Conservation (phyloP, 768 basidiomycete genomes). For the Psilocybe subaeruginosa region DNA sequence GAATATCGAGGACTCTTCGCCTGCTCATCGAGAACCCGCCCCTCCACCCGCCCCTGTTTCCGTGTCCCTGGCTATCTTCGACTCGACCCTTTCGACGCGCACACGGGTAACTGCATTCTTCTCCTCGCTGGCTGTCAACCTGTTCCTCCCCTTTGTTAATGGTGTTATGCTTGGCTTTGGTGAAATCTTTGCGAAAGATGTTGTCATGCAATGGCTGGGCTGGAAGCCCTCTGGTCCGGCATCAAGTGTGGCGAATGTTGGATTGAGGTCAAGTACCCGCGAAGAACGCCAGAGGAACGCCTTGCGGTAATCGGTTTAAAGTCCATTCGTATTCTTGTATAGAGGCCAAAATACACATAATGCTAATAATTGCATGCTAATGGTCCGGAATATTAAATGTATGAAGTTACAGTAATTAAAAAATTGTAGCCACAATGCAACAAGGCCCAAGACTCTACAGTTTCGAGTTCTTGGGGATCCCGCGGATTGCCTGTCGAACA, state of each 20-base stretch:
- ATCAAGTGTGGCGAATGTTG: conserved; percentile 40
- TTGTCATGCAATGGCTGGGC: conserved; percentile 60
- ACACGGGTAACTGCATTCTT: conserved; percentile 71
- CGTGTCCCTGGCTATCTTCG: conserved; percentile 72
- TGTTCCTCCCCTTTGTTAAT: conserved; percentile 87
- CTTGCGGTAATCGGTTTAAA: background rate
- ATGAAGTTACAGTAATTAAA: conserved; percentile 1
- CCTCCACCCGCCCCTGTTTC: conserved; percentile 38
- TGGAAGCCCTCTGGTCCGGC: conserved; percentile 43
- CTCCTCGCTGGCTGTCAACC: conserved; percentile 80
- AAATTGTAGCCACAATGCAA: background rate
- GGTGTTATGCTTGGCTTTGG: conserved; percentile 98
- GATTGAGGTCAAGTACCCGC: conserved; percentile 21
- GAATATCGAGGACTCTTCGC: conserved; percentile 55
- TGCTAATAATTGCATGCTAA: conserved; percentile 5
- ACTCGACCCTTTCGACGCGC: conserved; percentile 62
- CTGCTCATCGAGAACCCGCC: conserved; percentile 26
- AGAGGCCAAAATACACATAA: background rate
- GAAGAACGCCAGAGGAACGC: conserved; percentile 24
- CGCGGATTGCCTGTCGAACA: conserved; percentile 77
- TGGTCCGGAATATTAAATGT: conserved; percentile 2
- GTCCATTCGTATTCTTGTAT: background rate
- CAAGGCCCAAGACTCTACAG: conserved; percentile 40
- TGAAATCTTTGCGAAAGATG: conserved; percentile 86
- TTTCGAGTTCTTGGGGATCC: conserved; percentile 72